Evolutionary conservation across 2,329 filamentous ascomycete species (phyloP).

Genomic region (Acrodontium crateriforme): DNA sequence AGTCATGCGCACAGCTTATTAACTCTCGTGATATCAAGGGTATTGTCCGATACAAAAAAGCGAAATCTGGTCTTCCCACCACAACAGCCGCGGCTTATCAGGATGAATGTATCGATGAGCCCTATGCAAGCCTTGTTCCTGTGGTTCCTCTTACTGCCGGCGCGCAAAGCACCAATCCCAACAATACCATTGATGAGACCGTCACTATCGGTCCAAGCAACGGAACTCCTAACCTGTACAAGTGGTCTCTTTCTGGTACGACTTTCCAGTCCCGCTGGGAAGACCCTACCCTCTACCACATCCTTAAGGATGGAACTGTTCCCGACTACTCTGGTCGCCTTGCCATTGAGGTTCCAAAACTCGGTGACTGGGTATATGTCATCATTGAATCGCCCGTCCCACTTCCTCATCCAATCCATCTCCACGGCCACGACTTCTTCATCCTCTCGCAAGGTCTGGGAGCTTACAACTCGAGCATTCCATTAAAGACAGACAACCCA

Average conservation of each 20-base stretch:
- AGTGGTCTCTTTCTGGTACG: constrained; percentile 29
- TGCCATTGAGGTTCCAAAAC: constrained; percentile 21
- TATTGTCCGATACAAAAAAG: constrained; percentile 24
- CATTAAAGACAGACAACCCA: background rate
- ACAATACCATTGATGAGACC: constrained; percentile 18
- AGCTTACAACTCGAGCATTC: constrained; percentile 1
- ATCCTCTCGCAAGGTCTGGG: constrained; percentile 19
- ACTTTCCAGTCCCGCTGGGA: constrained; percentile 26
- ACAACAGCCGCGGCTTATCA: constrained; percentile 21
- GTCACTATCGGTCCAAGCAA: constrained; percentile 20
- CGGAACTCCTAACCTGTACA: constrained; percentile 22
- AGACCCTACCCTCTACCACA: constrained; percentile 25
- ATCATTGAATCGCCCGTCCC: constrained; percentile 27
- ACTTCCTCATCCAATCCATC: constrained; percentile 27
- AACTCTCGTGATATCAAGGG: constrained; percentile 20
- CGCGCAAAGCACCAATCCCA: constrained; percentile 5
- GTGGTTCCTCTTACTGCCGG: constrained; percentile 17
- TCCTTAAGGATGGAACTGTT: constrained; percentile 21
- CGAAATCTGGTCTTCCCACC: constrained; percentile 17
- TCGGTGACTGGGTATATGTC: constrained; percentile 29
- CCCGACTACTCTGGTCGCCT: constrained; percentile 24
- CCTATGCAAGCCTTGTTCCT: constrained; percentile 24
- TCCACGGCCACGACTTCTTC: constrained; percentile 25
- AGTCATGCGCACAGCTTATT: constrained; percentile 24
- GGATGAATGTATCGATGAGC: constrained; percentile 26